A percentile compares a stretch with the other conserved stretches of the same genome.
Conservation (phyloP, 1,284 basidiomycete genomes). For the Cutaneotrichosporon curvatum region DNA sequence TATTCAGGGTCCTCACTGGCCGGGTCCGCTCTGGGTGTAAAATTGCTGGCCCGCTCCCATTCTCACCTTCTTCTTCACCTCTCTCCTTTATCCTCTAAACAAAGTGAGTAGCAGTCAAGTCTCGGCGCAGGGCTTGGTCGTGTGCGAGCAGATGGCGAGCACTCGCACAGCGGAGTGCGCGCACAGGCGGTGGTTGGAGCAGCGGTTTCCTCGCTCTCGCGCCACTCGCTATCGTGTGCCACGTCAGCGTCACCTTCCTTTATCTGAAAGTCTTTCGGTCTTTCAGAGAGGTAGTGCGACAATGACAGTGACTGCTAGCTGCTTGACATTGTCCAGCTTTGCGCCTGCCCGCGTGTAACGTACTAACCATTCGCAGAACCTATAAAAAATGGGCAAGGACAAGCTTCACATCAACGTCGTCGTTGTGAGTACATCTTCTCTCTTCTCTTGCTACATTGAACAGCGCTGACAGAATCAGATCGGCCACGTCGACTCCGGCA, state of each 20-base stretch:
- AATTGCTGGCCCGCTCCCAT: background rate
- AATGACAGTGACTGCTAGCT: background rate
- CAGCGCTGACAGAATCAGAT: too few species aligned
- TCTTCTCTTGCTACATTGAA: slow-evolving; percentile 58
- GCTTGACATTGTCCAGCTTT: background rate
- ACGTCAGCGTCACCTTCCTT: background rate
- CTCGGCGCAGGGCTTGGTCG: background rate
- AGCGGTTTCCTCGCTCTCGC: background rate
- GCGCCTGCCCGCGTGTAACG: background rate
- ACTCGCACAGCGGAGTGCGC: background rate
- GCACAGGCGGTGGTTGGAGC: background rate
- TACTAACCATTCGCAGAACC: slow-evolving; percentile 1
- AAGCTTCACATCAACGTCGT: slow-evolving; percentile 44
- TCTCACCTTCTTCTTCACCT: background rate
- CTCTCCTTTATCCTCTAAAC: background rate
- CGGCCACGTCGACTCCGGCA: slow-evolving; percentile 51
- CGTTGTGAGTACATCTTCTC: slow-evolving; percentile 64
- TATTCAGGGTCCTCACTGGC: slow-evolving; percentile 2
- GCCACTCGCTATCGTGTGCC: background rate
- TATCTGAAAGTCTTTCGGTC: background rate
- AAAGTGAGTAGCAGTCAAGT: slow-evolving; percentile 3
- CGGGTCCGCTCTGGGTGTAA: slow-evolving; percentile 1
- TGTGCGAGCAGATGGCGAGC: background rate
- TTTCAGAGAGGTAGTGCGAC: too few species aligned
- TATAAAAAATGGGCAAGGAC: slow-evolving; percentile 34